Conservation (phyloP, 2,329 filamentous ascomycete species). For the Sporothrix pseudoabietina region DNA sequence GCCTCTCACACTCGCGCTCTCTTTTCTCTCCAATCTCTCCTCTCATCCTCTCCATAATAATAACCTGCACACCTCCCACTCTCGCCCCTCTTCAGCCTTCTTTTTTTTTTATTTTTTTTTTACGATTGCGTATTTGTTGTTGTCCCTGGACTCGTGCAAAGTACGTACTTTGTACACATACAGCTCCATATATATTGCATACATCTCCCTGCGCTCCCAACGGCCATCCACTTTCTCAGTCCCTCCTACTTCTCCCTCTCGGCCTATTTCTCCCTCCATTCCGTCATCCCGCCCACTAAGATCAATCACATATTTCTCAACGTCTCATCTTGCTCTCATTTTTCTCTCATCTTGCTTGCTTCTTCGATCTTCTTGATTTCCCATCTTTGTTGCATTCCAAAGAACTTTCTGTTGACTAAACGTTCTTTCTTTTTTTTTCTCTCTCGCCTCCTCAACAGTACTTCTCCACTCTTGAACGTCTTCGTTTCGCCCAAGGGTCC, state of each 20-base stretch:
- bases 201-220: conserved; percentile 9
- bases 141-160: conserved; percentile 5
- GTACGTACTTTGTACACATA: background rate
- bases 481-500: conserved; percentile 61
- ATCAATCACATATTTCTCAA: background rate
- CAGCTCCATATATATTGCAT: conserved; percentile 12
- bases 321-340: conserved; percentile 7
- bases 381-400: conserved; percentile 16
- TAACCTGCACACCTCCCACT: background rate
- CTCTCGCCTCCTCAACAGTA: conserved; percentile 53
- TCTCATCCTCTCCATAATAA: background rate
- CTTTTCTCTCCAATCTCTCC: background rate
- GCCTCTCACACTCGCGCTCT: background rate
- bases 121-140: background rate
- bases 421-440: background rate
- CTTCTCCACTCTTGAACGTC: conserved; percentile 71
- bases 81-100: conserved; percentile 11
- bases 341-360: conserved; percentile 11
- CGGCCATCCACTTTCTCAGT: background rate
- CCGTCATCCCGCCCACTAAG: conserved; percentile 18
- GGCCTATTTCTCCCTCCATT: conserved; percentile 25
- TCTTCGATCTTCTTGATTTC: background rate
- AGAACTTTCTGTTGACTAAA: conserved; percentile 33
- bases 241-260: conserved; percentile 10
- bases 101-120: background rate